phyloP scores from a whole-genome alignment of 2,329 filamentous ascomycete species.

The Paecilomyces formosus region DNA sequence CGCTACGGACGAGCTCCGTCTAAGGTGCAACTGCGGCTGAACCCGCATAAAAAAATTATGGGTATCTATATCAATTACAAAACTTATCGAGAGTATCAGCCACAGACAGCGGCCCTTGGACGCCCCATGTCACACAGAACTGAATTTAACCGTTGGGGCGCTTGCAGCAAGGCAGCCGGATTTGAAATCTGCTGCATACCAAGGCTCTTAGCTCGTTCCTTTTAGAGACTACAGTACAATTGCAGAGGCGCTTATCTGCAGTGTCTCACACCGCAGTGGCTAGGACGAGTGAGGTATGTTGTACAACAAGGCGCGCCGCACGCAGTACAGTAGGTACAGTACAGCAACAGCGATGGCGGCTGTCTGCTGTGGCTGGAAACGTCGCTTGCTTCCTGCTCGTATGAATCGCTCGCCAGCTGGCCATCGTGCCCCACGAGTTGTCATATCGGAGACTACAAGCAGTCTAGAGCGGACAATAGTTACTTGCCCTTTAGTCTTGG shows the following conservation, averaged over 20 bases:
- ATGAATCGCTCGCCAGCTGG: background rate
- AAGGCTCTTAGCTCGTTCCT: background rate
- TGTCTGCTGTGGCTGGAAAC: background rate
- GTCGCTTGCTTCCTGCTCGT: background rate
- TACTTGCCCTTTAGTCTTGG: no score
- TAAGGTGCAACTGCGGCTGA: background rate
- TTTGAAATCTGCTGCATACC: background rate
- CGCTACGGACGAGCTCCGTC: background rate
- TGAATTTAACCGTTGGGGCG: background rate
- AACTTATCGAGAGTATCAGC: background rate
- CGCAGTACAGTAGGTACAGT: background rate
- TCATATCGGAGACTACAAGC: background rate
- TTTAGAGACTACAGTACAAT: background rate
- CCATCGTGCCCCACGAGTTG: background rate
- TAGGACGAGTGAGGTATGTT: no score
- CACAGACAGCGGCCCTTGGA: background rate
- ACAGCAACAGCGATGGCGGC: background rate
- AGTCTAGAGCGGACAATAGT: no score
- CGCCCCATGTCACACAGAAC: background rate
- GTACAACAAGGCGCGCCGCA: background rate
- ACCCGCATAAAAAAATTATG: background rate
- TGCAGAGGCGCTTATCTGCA: background rate
- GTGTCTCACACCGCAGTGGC: background rate
- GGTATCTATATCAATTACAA: background rate
- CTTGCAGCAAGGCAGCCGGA: background rate